Percentiles rank a stretch among this genome's conserved stretches.
Evolutionary conservation across 768 basidiomycete genomes (phyloP).

Genomic region (Lactarius tabidus): DNA sequence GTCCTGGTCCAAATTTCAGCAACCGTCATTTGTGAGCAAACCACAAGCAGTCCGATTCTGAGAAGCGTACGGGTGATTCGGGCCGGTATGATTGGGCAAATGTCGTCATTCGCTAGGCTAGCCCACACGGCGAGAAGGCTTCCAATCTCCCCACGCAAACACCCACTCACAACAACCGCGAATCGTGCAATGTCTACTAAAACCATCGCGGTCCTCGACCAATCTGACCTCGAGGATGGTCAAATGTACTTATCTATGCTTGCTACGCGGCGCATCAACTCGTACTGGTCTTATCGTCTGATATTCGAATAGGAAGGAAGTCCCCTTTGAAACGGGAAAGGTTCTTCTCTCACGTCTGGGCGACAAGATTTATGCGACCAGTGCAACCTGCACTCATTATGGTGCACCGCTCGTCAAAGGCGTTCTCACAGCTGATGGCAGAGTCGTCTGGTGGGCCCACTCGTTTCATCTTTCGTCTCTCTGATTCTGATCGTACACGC

Average conservation of each 20-base stretch:
- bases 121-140: not conserved
- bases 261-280: no score
- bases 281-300: not conserved
- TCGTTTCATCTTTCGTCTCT: slow-evolving; percentile 1
- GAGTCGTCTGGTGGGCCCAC: slow-evolving; percentile 65
- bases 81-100: no score
- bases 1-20: not conserved
- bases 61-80: no score
- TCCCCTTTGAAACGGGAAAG: slow-evolving; percentile 72
- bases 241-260: slow-evolving; percentile 41
- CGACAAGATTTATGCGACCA: slow-evolving; percentile 72
- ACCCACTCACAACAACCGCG: not conserved
- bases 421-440: slow-evolving; percentile 70
- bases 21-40: not conserved
- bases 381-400: slow-evolving; percentile 87
- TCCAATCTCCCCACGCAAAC: not conserved
- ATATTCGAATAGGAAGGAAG: slow-evolving; percentile 62
- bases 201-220: slow-evolving; percentile 47
- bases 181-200: slow-evolving; percentile 35
- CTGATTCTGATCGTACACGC: slow-evolving; percentile 5
- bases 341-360: slow-evolving; percentile 74
- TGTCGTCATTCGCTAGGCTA: not conserved
- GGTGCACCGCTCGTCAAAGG: slow-evolving; percentile 86
- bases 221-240: slow-evolving; percentile 48
- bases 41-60: no score